Base-by-base conservation (phyloP, 805 yeast species). In the Wickerhamiella alocasiicola region DNA sequence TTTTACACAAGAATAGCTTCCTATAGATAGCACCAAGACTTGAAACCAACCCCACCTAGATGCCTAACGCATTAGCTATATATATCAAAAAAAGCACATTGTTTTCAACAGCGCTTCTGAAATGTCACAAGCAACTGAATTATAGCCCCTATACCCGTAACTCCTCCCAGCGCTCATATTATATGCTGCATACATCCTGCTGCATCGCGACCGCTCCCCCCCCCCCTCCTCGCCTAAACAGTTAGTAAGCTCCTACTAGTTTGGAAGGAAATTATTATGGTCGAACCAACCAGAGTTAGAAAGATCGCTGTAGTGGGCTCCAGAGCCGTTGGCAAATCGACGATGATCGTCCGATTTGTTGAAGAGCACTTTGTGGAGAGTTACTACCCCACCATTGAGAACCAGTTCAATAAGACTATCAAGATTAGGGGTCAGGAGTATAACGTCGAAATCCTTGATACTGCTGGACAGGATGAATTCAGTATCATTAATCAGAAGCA, bases 391-490 rank as follows among this genome's bases (percentile, higher is more conserved):
- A 85, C 95, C 5, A 81, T 82, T 46, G 93, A 83, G 57, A 83
- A 81, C 60, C 87, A 81, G 59, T 81, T 81, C 60, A 68, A 76
- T 55, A 83, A 81, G 56, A 67, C 69, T 26, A 68, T 84, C 54
- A 68, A 67, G 44, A 73, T 78, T 57, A 72, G 79, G 46, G 80
- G 79, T 46, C 78, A 76, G 50, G 81, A 78, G 41, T 85, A 80
- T 56, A 76, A 77, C 40, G 73, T 87, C 19, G 95, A 84, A 57
- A 81, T 85, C 41, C 64, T 84, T 45, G 96, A 85, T 55, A 85
- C 95, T 0, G 94, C 95, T 1, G 95, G 95, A 6, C 93, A 83
- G 63, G 95, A 84, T 59, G 94, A 84, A 63, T 81, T 78, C 56
- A 72, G 83, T 36, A 74, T 81, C 48, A 71, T 85, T 60, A 81